phyloP scores from a whole-genome alignment of 768 basidiomycete species.

The Hysterangium stoloniferum region DNA sequence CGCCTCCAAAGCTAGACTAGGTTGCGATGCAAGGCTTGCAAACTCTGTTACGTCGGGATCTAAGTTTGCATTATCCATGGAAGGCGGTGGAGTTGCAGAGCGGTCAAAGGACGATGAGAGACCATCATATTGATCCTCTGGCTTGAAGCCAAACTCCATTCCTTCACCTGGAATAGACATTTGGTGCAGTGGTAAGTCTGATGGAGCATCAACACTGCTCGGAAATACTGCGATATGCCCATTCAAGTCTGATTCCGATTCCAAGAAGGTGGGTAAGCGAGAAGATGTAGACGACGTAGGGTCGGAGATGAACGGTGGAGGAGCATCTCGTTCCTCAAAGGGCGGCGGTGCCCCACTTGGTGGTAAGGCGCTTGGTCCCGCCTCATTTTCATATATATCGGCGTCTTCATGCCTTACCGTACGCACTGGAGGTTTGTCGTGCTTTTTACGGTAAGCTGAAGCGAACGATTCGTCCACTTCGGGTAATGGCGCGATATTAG shows the following conservation, averaged over 20 bases:
- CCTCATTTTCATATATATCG: slow-evolving; percentile 57
- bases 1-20: slow-evolving; percentile 46
- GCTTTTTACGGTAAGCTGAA: slow-evolving; percentile 79
- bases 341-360: slow-evolving; percentile 65
- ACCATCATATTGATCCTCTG: slow-evolving; percentile 74
- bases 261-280: slow-evolving; percentile 65
- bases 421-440: slow-evolving; percentile 67
- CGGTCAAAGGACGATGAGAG: slow-evolving; percentile 61
- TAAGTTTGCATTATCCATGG: slow-evolving; percentile 63
- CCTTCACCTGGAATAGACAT: slow-evolving; percentile 63
- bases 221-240: slow-evolving; percentile 38
- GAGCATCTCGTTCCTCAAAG: slow-evolving; percentile 77
- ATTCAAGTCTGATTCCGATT: slow-evolving; percentile 71
- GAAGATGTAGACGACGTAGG: slow-evolving; percentile 47
- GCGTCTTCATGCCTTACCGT: slow-evolving; percentile 64
- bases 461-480: slow-evolving; percentile 58
- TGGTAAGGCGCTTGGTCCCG: slow-evolving; percentile 62
- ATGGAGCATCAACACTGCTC: slow-evolving; percentile 24
- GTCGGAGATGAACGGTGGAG: slow-evolving; percentile 45
- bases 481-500: slow-evolving; percentile 71
- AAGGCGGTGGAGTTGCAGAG: slow-evolving; percentile 63
- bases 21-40: slow-evolving; percentile 42
- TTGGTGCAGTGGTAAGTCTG: slow-evolving; percentile 21
- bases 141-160: slow-evolving; percentile 61
- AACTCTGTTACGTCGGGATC: slow-evolving; percentile 66